phyloP scores from a whole-genome alignment of 257 asterid species.

The Nicotiana tomentosiformis region DNA sequence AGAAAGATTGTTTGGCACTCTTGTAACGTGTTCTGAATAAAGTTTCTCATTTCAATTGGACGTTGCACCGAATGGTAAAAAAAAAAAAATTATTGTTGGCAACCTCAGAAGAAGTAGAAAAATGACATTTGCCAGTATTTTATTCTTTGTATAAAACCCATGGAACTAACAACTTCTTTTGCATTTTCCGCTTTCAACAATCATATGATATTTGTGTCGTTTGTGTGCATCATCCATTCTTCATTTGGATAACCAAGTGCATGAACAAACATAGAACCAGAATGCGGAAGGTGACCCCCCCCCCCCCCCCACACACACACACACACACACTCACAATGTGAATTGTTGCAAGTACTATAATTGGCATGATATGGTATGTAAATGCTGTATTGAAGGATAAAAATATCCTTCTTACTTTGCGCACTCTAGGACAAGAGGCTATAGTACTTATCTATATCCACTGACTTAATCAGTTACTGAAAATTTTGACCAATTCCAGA shows the following conservation, averaged over 20 bases:
- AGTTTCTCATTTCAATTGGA: background rate
- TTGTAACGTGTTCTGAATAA: background rate
- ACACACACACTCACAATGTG: background rate
- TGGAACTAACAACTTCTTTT: background rate
- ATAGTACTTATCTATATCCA: background rate
- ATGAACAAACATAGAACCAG: background rate
- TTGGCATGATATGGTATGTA: background rate
- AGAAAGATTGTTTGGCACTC: background rate
- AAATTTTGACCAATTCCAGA: background rate
- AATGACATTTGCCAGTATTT: background rate
- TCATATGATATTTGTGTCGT: background rate
- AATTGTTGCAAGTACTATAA: background rate
- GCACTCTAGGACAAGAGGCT: background rate
- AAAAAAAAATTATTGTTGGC: too few relatives aligned
- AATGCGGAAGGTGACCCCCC: background rate
- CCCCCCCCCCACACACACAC: too few relatives aligned
- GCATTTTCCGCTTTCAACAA: background rate
- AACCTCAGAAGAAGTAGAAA: background rate
- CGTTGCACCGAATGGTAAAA: background rate
- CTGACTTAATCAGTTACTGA: background rate
- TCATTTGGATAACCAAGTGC: background rate
- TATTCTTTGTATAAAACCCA: background rate
- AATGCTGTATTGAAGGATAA: background rate
- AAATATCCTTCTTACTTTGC: background rate
- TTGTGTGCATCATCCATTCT: background rate